A percentile compares a stretch with the other conserved stretches of the same genome.
Conservation (phyloP, 192 early-diverging fungal genomes). For the Dissophora globulifera region DNA sequence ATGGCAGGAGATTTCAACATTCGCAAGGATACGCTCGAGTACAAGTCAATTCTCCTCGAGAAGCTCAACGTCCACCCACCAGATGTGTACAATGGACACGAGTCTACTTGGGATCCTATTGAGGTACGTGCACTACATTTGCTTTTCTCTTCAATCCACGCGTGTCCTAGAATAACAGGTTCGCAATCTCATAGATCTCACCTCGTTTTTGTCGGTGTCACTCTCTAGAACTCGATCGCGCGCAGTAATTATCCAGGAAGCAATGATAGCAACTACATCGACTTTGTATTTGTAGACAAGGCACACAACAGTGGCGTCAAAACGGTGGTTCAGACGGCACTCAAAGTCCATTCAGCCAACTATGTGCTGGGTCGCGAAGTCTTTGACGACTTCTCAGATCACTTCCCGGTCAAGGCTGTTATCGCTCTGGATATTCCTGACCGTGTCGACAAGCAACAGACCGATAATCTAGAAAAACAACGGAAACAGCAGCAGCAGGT, state of each 20-base stretch:
- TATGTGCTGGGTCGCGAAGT: not conserved
- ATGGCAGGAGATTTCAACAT: constrained; percentile 27
- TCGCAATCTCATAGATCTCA: no score
- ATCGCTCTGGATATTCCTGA: not conserved
- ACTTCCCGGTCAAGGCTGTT: constrained; percentile 9
- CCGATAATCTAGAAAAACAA: not conserved
- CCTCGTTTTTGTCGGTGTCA: no score
- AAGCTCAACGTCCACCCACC: not conserved
- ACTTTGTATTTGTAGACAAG: constrained; percentile 16
- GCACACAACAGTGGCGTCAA: not conserved
- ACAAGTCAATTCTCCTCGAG: not conserved
- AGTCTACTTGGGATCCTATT: constrained; percentile 5
- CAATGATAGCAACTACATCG: constrained; percentile 3
- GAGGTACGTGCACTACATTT: not conserved
- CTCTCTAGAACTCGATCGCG: constrained; percentile 8
- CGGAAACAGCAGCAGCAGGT: not conserved
- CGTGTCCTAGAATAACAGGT: no score
- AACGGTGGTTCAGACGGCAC: not conserved
- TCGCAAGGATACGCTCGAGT: not conserved
- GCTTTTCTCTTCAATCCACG: no score
- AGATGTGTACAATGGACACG: not conserved
- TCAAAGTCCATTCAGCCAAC: not conserved
- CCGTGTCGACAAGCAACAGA: not conserved
- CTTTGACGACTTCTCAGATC: constrained; percentile 19
- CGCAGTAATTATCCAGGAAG: not conserved